These are phyloP conservation scores for Candida nemodendra DNA, from an alignment of 805 yeast species.

Conservation along the genomic window DNA sequence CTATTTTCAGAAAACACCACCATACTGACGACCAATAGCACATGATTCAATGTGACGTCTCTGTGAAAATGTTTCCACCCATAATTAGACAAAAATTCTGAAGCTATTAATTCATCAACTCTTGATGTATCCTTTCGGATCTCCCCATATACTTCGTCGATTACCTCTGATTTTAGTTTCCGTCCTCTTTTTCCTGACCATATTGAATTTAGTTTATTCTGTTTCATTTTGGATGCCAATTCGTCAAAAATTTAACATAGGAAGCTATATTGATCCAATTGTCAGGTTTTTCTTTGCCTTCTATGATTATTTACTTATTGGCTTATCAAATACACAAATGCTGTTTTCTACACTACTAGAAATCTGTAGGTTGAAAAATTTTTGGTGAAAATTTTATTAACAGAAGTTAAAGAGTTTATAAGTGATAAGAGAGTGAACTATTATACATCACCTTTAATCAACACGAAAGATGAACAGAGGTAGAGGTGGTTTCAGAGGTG, in stretches of 20 bases:
- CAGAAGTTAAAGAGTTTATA: too few relatives aligned
- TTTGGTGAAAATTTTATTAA: background rate
- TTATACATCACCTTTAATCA: conserved; percentile 1
- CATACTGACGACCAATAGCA: conserved; percentile 34
- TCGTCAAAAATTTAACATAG: too few relatives aligned
- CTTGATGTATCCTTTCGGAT: background rate
- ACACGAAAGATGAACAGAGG: conserved; percentile 57
- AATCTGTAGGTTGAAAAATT: background rate
- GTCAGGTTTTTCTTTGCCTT: too few relatives aligned
- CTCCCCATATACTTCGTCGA: conserved; percentile 4
- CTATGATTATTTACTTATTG: too few relatives aligned
- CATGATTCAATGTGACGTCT: conserved; percentile 40
- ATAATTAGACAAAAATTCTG: conserved; percentile 30
- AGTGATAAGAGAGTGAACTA: background rate
- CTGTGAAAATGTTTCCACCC: conserved; percentile 43
- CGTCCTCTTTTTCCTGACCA: conserved; percentile 5
- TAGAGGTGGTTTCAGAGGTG: conserved; percentile 59
- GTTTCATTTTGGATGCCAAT: background rate
- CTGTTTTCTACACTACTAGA: too few relatives aligned
- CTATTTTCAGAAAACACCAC: background rate
- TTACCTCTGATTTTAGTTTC: conserved; percentile 7
- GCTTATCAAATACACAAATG: too few relatives aligned
- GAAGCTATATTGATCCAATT: too few relatives aligned
- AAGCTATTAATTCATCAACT: background rate
- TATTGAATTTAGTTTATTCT: background rate